Conservation (phyloP, 2,329 filamentous ascomycete genomes). For the Fusarium protoensiforme region DNA sequence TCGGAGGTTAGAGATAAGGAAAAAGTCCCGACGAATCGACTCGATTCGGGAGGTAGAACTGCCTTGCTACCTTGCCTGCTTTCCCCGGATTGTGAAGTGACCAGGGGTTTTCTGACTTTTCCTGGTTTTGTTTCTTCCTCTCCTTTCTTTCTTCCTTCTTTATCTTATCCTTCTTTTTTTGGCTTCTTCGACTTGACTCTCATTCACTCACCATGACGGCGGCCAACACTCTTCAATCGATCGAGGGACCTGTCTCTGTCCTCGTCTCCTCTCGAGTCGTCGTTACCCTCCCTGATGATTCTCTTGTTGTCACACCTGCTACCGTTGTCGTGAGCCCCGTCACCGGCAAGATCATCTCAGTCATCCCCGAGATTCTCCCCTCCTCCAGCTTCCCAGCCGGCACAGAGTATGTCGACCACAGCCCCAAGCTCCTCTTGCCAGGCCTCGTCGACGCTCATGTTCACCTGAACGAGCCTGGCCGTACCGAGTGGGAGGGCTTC, state of each 20-base stretch:
- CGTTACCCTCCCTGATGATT: conserved; percentile 74
- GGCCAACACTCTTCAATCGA: conserved; percentile 27
- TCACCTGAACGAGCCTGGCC: conserved; percentile 95
- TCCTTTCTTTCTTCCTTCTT: conserved; percentile 18
- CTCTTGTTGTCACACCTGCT: conserved; percentile 76
- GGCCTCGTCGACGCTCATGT: conserved; percentile 97
- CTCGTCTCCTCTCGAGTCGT: conserved; percentile 87
- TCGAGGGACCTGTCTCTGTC: conserved; percentile 69
- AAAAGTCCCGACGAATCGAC: conserved; percentile 20
- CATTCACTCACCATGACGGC: conserved; percentile 46
- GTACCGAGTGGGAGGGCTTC: conserved; percentile 99
- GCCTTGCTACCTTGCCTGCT: conserved; percentile 1
- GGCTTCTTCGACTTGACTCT: not conserved
- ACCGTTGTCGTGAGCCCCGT: conserved; percentile 81
- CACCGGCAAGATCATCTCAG: conserved; percentile 86
- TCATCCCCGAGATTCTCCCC: conserved; percentile 80
- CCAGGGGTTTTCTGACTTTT: conserved; percentile 10
- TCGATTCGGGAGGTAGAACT: conserved; percentile 3
- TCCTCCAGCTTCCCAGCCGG: conserved; percentile 77
- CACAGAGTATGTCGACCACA: conserved; percentile 84
- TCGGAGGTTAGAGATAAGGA: conserved; percentile 37
- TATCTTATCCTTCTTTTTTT: not conserved
- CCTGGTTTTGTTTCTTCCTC: not conserved
- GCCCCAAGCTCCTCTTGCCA: conserved; percentile 85
- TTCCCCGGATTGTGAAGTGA: conserved; percentile 18